phyloP scores from a whole-genome alignment of 768 basidiomycete genomes.

The Boletellus emodensis region DNA sequence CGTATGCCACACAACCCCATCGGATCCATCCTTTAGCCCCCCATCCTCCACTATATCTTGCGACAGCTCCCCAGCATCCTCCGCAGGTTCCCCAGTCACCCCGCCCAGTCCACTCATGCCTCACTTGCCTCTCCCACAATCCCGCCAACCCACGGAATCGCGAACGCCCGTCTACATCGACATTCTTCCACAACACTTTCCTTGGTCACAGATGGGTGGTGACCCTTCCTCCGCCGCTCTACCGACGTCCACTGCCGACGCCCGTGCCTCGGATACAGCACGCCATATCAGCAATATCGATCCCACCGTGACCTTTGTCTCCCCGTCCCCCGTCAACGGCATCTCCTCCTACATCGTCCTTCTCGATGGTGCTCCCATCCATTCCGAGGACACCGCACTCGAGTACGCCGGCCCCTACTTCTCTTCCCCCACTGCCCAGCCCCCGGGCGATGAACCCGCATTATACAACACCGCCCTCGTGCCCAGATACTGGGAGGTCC shows the following conservation, averaged over 20 bases:
- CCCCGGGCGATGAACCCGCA: constrained; percentile 28
- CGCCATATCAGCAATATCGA: constrained; percentile 59
- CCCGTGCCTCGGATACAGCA: constrained; percentile 29
- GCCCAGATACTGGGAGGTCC: constrained; percentile 61
- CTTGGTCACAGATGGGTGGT: constrained; percentile 8
- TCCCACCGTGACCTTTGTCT: constrained; percentile 62
- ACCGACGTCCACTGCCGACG: constrained; percentile 1
- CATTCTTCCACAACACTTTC: constrained; percentile 23
- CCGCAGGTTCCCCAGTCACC: constrained; percentile 15
- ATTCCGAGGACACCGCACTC: constrained; percentile 45
- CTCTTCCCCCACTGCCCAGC: constrained; percentile 22
- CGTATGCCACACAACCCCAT: constrained; percentile 12
- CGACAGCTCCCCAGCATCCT: constrained; percentile 16
- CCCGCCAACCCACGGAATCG: constrained; percentile 21
- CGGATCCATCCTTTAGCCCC: constrained; percentile 14
- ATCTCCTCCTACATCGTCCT: constrained; percentile 56
- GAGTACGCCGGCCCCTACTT: constrained; percentile 35
- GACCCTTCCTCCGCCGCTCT: not conserved
- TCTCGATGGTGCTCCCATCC: constrained; percentile 44
- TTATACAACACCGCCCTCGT: constrained; percentile 61
- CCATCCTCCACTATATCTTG: constrained; percentile 27
- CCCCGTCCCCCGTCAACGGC: constrained; percentile 45
- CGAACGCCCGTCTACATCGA: constrained; percentile 33
- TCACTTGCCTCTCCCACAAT: constrained; percentile 18
- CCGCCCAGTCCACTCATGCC: constrained; percentile 19